Base-by-base conservation (phyloP, 331 rosid genomes). In the Arachis monticola region DNA sequence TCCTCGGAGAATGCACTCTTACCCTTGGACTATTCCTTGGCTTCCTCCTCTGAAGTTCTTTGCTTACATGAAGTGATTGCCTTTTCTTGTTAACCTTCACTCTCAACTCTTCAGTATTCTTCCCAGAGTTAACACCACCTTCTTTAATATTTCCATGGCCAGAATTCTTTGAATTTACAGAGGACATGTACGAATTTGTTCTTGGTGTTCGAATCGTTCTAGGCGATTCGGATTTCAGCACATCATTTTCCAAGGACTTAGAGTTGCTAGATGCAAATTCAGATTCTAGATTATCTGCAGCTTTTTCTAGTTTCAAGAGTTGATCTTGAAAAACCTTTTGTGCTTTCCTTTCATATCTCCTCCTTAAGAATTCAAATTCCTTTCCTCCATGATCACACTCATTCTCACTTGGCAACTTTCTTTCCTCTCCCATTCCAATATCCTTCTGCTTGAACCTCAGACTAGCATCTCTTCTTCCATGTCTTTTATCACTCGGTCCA, bases 1-100 rank as follows among this genome's bases (percentile, higher is more conserved):
- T 77, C 85, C 93, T 85, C 7, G 97, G 97, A 79, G 97, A 90
- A 70, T 77, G 66, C 6, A 85, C 80, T 88, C 80, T 86, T 35
- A 82, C 85, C 77, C 80, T 93, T 47, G 84, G 41, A 46, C 80
- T 80, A 9, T 79, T 67, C 77, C 76, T 91, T 69, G 88, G 60
- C 77, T 83, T 86, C 74, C 84, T 90, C 84, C 89, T 85, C 64
- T 84, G 96, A 1, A 77, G 1, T 59, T 88, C 95, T 81, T 85
- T 83, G 82, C 92, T 88, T 58, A 81, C 70, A 80, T 83, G 77
- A 46, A 85, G 27, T 72, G 93, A 80, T 73, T 83, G 83, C 71
- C 90, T 87, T 11, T 86, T 82, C 55, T 81, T 84, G 73, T 67
- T 89, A 58, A 56, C 30, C 73, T 83, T 89, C 55, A 72, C 77